Evolutionary conservation across 176 grass and related monocot genomes (phyloP), one percentile per base, ranked within the genome.

Genomic region (Thalia dealbata): DNA sequence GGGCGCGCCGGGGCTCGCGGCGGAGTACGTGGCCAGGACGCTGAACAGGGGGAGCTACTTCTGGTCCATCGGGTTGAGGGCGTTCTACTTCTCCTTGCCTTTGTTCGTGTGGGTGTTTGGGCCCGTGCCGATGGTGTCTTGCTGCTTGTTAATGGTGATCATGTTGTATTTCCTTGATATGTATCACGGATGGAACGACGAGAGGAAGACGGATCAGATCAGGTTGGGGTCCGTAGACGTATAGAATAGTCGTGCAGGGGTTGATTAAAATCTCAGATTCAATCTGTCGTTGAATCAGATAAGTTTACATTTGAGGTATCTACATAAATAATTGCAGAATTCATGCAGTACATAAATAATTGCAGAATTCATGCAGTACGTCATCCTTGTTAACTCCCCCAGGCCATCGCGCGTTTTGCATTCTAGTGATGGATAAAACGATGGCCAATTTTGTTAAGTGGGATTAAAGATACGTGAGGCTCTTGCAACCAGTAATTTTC

Each of bases 21-120:
- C 79, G 64, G 88, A 68, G 19, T 87, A 85, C 70, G 82, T 87
- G 46, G 83, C 85, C 19, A 7, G n/a, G 3, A 59, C 79, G 21
- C 43, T 91, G 73, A 85, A 91, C 80, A 76, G 73, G 0, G 88
- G 82, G 0, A 69, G 78, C 85, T 87, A 87, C 76, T 91, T 87
- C 82, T 91, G 82, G 88, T 91, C 88, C 4, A 77, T 91, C 11
- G 88, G 88, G 24, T 50, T 80, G 21, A 44, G 77, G 14, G 84
- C 85, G 0, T 87, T 82, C 82, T 85, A 91, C 87, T 82, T 95
- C 80, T 95, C 91, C 0, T 82, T 86, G 78, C 87, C 91, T 0
- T 13, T 93, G 22, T 84, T 90, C 79, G 62, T 95, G 70, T 85
- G 91, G 91, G 61, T 86, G 29, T 90, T 86, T 29, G 82, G 91